Evolutionary conservation across 2,329 filamentous ascomycete genomes (phyloP).

Genomic region (Colletotrichum tabaci): DNA sequence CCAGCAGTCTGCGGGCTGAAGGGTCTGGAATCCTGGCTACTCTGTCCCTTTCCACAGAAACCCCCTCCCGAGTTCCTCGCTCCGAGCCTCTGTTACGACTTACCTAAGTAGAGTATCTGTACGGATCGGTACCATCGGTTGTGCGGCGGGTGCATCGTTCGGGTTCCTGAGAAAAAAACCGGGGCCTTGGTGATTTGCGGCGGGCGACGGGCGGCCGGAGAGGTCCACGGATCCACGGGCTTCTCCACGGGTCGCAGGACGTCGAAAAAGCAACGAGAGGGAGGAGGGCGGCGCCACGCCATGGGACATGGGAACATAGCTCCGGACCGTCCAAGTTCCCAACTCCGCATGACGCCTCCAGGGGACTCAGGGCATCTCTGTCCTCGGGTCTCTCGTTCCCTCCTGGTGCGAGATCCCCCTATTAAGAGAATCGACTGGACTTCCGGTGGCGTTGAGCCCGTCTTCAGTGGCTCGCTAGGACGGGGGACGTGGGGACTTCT

Average conservation of each 20-base stretch:
- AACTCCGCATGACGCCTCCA: constrained; percentile 35
- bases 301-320: constrained; percentile 14
- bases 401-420: background rate
- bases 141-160: constrained; percentile 19
- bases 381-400: background rate
- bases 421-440: background rate
- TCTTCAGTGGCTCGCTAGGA: background rate
- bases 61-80: no score
- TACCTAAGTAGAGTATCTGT: no score
- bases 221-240: constrained; percentile 26
- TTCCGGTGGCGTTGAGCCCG: constrained; percentile 11
- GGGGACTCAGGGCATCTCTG: constrained; percentile 11
- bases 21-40: constrained; percentile 5
- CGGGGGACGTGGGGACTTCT: constrained; percentile 4
- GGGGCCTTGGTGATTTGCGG: constrained; percentile 10
- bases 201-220: constrained; percentile 20
- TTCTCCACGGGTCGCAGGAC: constrained; percentile 14
- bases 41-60: constrained; percentile 26
- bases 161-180: constrained; percentile 15
- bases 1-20: background rate
- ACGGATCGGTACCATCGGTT: background rate
- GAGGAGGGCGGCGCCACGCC: background rate
- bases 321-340: constrained; percentile 30
- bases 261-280: background rate
- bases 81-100: no score